Evolutionary conservation across 2,329 filamentous ascomycete genomes (phyloP).

Genomic region (Verticillium dahliae): DNA sequence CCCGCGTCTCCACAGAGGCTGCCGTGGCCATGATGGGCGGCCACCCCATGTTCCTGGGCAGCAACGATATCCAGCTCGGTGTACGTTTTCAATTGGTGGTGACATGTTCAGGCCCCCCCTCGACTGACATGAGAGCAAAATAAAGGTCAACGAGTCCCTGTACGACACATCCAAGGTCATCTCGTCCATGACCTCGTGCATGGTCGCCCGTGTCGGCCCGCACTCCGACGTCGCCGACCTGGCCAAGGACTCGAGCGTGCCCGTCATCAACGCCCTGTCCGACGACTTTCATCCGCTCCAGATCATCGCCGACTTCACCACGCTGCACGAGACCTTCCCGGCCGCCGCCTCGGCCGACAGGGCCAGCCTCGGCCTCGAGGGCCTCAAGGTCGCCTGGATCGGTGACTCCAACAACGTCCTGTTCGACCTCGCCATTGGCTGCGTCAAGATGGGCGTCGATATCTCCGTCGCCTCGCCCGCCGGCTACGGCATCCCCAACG

Average conservation of each 20-base stretch:
- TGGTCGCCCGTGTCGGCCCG: slow-evolving; percentile 71
- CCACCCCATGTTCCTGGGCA: slow-evolving; percentile 93
- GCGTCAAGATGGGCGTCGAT: slow-evolving; percentile 79
- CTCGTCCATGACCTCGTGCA: slow-evolving; percentile 84
- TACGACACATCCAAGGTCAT: slow-evolving; percentile 88
- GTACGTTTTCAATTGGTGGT: slow-evolving; percentile 37
- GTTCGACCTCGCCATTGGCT: slow-evolving; percentile 85
- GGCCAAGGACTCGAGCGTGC: slow-evolving; percentile 67
- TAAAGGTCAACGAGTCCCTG: slow-evolving; percentile 83
- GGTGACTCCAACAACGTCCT: slow-evolving; percentile 97
- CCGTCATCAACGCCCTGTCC: slow-evolving; percentile 82
- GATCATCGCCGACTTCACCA: slow-evolving; percentile 89
- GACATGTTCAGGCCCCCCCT: not conserved
- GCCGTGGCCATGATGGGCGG: slow-evolving; percentile 85
- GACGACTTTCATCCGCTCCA: slow-evolving; percentile 92
- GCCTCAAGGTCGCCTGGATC: slow-evolving; percentile 90
- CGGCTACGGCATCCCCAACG: slow-evolving; percentile 73
- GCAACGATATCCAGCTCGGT: slow-evolving; percentile 92
- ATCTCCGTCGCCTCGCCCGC: slow-evolving; percentile 80
- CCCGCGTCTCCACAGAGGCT: slow-evolving; percentile 86
- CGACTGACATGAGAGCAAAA: not conserved
- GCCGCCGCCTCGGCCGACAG: slow-evolving; percentile 25
- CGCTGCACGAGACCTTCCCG: slow-evolving; percentile 73
- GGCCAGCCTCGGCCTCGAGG: slow-evolving; percentile 60
- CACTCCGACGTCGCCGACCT: slow-evolving; percentile 69